Conservation (phyloP, 371 early-diverging fungal species). For the Mortierella sp. region DNA sequence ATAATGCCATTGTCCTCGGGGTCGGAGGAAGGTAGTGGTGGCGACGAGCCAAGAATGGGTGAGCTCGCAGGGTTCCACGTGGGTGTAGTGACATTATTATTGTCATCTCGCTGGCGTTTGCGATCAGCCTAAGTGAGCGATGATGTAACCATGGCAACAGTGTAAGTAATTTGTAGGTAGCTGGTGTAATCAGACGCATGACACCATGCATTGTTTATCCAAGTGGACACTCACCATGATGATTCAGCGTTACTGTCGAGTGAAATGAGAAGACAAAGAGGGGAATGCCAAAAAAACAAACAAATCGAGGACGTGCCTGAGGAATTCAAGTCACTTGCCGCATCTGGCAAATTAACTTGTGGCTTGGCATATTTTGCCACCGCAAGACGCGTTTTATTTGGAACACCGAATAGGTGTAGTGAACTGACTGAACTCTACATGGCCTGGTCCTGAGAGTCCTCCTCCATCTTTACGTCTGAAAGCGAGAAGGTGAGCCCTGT, state of each 20-base stretch:
- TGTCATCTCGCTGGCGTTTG: conserved; percentile 56
- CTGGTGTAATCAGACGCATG: neutral
- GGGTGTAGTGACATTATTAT: conserved; percentile 45
- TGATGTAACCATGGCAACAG: conserved; percentile 1
- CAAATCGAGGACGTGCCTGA: conserved; percentile 1
- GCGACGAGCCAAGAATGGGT: conserved; percentile 40
- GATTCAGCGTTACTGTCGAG: neutral
- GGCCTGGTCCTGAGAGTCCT: conserved; percentile 6
- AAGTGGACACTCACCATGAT: conserved; percentile 20
- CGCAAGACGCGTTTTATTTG: conserved; percentile 9
- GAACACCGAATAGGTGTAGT: neutral
- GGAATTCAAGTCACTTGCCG: neutral
- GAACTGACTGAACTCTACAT: conserved; percentile 3
- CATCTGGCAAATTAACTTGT: conserved; percentile 12
- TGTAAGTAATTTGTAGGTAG: neutral
- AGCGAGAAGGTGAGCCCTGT: conserved; percentile 19
- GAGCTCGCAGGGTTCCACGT: conserved; percentile 43
- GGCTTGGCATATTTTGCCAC: conserved; percentile 8
- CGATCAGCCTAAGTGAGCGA: conserved; percentile 46
- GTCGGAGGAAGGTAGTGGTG: conserved; percentile 51
- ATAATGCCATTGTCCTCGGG: conserved; percentile 48
- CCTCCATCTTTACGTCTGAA: conserved; percentile 28
- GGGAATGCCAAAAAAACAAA: conserved; percentile 7
- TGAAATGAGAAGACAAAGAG: conserved; percentile 9
- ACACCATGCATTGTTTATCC: neutral